A percentile compares a stretch with the other conserved stretches of the same genome.
Evolutionary conservation across 768 basidiomycete genomes (phyloP).

Genomic region (Suillus hirtellus): DNA sequence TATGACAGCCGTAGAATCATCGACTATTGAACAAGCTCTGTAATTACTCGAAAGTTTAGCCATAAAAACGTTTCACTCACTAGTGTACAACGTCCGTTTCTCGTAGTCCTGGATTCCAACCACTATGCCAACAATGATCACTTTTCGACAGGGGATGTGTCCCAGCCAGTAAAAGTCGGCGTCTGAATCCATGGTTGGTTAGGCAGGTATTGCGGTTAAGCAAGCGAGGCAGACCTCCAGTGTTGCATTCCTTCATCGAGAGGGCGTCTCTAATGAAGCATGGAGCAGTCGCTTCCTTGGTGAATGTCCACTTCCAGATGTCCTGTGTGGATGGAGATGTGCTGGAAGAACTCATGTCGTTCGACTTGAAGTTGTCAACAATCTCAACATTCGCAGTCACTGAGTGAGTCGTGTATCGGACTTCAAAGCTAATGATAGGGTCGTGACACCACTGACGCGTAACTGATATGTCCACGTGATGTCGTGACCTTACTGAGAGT

Average conservation of each 20-base stretch:
- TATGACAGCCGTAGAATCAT: constrained; percentile 74
- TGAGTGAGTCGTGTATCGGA: neutral
- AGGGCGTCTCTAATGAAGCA: constrained; percentile 58
- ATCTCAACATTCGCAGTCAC: neutral
- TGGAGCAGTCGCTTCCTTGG: constrained; percentile 51
- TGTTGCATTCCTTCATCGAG: constrained; percentile 40
- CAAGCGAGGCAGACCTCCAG: constrained; percentile 28
- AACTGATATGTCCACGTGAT: neutral
- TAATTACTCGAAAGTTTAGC: neutral
- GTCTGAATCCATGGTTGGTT: constrained; percentile 32
- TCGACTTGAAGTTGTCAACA: neutral
- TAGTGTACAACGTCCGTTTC: constrained; percentile 55
- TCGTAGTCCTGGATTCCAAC: constrained; percentile 65
- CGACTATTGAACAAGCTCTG: constrained; percentile 46
- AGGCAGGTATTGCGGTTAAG: constrained; percentile 2
- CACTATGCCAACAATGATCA: constrained; percentile 60
- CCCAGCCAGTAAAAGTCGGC: constrained; percentile 73
- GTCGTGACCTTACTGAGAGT: neutral
- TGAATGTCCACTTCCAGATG: constrained; percentile 55
- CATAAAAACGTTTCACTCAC: constrained; percentile 35
- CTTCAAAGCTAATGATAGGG: neutral
- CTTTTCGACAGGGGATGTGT: constrained; percentile 65
- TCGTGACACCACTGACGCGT: neutral
- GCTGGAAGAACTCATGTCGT: neutral
- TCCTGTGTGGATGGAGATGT: constrained; percentile 17